Evolutionary conservation across 176 grass and related monocot genomes (phyloP).

Genomic region (Aegilops speltoides): DNA sequence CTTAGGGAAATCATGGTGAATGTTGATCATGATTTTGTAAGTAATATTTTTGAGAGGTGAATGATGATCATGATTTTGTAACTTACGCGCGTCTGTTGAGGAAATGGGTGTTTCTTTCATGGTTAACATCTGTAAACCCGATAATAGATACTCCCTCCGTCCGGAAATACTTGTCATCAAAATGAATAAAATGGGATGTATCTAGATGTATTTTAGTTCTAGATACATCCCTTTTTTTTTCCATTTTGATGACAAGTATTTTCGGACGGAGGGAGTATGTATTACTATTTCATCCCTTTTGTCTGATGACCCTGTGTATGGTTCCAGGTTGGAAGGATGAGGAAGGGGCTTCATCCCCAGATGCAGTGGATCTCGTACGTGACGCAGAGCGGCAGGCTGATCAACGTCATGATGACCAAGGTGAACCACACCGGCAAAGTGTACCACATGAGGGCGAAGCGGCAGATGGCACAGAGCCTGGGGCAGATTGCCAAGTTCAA

Average conservation of each 20-base stretch:
- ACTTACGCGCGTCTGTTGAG: background rate
- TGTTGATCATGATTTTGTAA: background rate
- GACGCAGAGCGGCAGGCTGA: conserved; percentile 57
- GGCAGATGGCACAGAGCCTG: conserved; percentile 60
- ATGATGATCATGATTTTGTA: background rate
- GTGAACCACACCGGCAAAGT: conserved; percentile 48
- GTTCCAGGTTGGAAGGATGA: conserved; percentile 41
- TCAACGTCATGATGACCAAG: conserved; percentile 62
- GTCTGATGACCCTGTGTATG: background rate
- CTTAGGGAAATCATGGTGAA: background rate
- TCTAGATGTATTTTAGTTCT: too few species aligned
- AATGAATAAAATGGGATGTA: too few species aligned
- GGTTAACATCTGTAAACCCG: background rate
- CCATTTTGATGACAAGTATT: too few species aligned
- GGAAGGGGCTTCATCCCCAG: conserved; percentile 68
- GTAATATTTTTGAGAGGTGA: background rate
- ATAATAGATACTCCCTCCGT: too few species aligned
- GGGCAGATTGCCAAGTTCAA: conserved; percentile 55
- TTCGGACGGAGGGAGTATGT: too few species aligned
- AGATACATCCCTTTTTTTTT: too few species aligned
- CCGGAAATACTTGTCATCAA: too few species aligned
- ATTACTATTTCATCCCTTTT: background rate
- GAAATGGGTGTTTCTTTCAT: background rate
- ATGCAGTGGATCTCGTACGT: conserved; percentile 70
- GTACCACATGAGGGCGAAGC: conserved; percentile 63